Conservation (phyloP, 768 basidiomycete genomes). For the Termitomyces heimii region DNA sequence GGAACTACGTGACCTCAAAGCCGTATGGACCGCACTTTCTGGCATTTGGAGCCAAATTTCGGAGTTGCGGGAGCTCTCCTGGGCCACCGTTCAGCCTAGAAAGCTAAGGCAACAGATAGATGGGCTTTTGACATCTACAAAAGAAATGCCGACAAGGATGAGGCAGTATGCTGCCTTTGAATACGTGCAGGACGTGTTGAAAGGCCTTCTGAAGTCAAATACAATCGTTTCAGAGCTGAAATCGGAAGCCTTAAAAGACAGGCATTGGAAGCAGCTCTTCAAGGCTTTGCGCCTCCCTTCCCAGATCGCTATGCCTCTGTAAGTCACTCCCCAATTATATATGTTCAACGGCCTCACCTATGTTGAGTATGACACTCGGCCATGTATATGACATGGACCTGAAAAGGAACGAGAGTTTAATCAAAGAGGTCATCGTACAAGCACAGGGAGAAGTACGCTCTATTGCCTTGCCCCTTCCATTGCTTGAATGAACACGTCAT, state of each 20-base stretch:
- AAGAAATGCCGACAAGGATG: conserved; percentile 99
- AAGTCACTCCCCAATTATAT: conserved; percentile 16
- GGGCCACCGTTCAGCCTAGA: conserved; percentile 91
- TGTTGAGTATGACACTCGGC: conserved; percentile 77
- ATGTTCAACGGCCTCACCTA: conserved; percentile 2
- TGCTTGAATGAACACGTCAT: conserved; percentile 6
- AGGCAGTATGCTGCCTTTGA: conserved; percentile 98
- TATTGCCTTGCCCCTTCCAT: conserved; percentile 14
- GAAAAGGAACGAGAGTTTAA: conserved; percentile 83
- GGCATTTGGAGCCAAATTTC: conserved; percentile 94
- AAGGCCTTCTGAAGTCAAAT: conserved; percentile 85
- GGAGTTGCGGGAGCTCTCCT: conserved; percentile 82
- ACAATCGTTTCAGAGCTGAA: conserved; percentile 88
- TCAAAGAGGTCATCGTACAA: conserved; percentile 94
- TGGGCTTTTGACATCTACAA: conserved; percentile 84
- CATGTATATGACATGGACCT: conserved; percentile 96
- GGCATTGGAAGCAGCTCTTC: conserved; percentile 98
- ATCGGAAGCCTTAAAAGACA: conserved; percentile 94
- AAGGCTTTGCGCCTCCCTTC: conserved; percentile 75
- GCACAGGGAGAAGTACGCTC: conserved; percentile 87
- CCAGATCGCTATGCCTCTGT: conserved; percentile 74
- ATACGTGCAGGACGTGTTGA: conserved; percentile 89
- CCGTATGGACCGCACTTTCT: conserved; percentile 97
- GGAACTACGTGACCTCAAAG: conserved; percentile 93
- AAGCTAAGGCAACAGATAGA: conserved; percentile 94